Base-by-base conservation (phyloP, 805 yeast genomes). In the Spathaspora sp. region DNA sequence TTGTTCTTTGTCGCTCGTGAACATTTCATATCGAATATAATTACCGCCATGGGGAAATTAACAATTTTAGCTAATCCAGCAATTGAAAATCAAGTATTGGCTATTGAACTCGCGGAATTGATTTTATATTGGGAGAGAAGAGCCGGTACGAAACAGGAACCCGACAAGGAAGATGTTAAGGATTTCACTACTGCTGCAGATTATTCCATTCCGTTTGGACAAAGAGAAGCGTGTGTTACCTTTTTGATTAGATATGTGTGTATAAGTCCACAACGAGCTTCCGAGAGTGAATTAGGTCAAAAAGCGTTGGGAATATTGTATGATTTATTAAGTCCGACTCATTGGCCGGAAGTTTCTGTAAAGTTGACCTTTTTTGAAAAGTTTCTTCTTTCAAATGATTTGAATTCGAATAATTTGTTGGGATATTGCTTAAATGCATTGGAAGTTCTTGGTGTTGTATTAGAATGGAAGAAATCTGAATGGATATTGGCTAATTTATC, bases 281-380 rank as follows among this genome's bases (percentile, higher is more conserved):
- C 94, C 0, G 97, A 91, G 55, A 84, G 84, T 58, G 91, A 87
- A 50, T 69, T 90, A 2, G 96, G 97, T 12, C 85, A 85, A 52
- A 81, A 89, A 46, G 94, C 97, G 0, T 68, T 94, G 48, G 83
- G 82, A n/a, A 84, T 91, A 10, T 72, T 94, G 46, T 85, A 87
- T 49, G 85, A 83, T 49, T 73, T 93, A 12, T 71, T 92, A 51
- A 83, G 89, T 9, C 83, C 88, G 3, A 78, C 78, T 0, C 82
- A 81, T 54, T 93, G 98, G 98, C 78, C 89, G 0, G 97, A 90
- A 57, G 96, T 90, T 6, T 80, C 85, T n/a, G 91, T 94, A 17
- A 89, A 89, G 59, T 74, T 94, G 32, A 80, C 86, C 1, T 91
- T 89, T 67, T 94, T 94, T 63, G 99, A 94, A 58, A 83, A 94